Evolutionary conservation across 768 basidiomycete genomes (phyloP).

Genomic region (Kwoniella sp.): DNA sequence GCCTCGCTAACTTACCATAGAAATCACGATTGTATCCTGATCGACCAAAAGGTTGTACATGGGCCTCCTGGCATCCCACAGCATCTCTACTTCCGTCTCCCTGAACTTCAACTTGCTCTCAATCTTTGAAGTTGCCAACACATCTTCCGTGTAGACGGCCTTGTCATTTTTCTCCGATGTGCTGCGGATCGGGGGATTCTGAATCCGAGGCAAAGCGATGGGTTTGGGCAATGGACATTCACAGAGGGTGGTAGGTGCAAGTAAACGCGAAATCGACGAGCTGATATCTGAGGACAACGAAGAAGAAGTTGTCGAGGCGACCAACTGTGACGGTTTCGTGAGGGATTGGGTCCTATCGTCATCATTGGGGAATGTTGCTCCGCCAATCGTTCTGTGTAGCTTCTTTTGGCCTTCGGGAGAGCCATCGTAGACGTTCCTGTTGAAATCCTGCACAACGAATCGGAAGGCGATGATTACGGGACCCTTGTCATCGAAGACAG

Average conservation of each 20-base stretch:
- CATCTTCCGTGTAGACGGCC: not conserved
- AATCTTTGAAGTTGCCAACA: not conserved
- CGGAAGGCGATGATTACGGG: not conserved
- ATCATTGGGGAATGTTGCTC: no score
- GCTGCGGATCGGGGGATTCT: not conserved
- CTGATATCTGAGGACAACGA: no score
- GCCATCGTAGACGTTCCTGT: not conserved
- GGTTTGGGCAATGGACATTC: slow-evolving; percentile 7
- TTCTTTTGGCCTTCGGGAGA: no score
- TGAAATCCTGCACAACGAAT: slow-evolving; percentile 4
- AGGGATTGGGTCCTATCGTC: no score
- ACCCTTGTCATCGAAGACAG: no score
- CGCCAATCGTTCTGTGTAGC: no score
- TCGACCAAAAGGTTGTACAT: not conserved
- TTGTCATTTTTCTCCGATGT: not conserved
- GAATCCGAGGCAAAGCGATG: slow-evolving; percentile 1
- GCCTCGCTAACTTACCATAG: slow-evolving; percentile 5
- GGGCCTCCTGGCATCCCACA: slow-evolving; percentile 4
- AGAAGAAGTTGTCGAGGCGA: not conserved
- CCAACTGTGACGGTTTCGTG: no score
- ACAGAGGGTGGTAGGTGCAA: not conserved
- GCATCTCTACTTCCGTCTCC: not conserved
- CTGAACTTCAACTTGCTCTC: not conserved
- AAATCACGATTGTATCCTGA: not conserved
- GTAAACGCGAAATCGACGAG: no score